Conservation (phyloP, 2,329 filamentous ascomycete species). For the Trichoderma sp. region DNA sequence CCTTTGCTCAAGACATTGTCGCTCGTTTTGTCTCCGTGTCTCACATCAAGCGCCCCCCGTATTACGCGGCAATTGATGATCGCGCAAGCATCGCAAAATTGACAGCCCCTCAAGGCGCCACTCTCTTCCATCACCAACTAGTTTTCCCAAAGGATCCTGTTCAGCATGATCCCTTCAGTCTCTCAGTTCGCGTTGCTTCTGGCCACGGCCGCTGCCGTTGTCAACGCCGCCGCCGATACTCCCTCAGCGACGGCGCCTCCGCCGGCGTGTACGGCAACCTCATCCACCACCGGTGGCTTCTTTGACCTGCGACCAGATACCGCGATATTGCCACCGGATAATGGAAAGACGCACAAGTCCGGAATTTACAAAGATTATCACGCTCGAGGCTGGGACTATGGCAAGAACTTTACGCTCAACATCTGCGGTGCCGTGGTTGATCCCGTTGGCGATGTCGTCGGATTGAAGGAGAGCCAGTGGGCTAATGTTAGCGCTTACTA, state of each 20-base stretch:
- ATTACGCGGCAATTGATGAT: constrained; percentile 17
- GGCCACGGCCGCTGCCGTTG: constrained; percentile 37
- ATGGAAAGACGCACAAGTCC: constrained; percentile 48
- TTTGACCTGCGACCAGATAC: constrained; percentile 60
- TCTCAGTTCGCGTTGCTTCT: constrained; percentile 36
- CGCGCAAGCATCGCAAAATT: neutral
- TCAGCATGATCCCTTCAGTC: neutral
- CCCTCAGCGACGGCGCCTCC: constrained; percentile 46
- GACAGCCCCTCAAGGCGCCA: neutral
- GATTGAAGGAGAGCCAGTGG: constrained; percentile 63
- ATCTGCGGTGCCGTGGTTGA: constrained; percentile 77
- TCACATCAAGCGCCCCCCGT: neutral
- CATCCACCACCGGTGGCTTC: constrained; percentile 57
- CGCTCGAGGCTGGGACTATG: constrained; percentile 74
- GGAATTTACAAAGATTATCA: constrained; percentile 54
- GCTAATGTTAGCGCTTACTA: constrained; percentile 81
- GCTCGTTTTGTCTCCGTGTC: constrained; percentile 10
- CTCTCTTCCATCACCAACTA: neutral
- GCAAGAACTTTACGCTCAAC: constrained; percentile 80
- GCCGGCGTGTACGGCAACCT: constrained; percentile 57
- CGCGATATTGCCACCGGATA: constrained; percentile 43
- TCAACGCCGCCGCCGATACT: constrained; percentile 39
- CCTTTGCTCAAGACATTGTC: neutral
- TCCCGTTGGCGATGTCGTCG: constrained; percentile 61
- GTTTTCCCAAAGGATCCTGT: neutral